Evolutionary conservation across 2,329 filamentous ascomycete species (phyloP), one percentile per base, ranked within the genome.

Genomic region (Alternaria alternata): DNA sequence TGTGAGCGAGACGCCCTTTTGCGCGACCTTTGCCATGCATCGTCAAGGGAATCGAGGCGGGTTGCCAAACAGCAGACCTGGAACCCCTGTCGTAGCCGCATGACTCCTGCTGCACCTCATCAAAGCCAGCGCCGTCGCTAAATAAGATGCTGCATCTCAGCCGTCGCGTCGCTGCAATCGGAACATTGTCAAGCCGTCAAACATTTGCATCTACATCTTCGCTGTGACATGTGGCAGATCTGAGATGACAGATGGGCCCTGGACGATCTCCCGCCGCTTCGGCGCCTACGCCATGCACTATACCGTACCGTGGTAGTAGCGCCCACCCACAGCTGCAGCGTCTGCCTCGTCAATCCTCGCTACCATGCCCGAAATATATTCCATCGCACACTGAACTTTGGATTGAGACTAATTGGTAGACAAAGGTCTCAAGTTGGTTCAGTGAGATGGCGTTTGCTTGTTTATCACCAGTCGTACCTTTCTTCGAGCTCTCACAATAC

Each of bases 71-170:
- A 46, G 20, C 41, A 36, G 32, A 14, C 32, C 11, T 30, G 28
- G 18, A 38, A 57, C 44, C 55, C 55, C 49, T 47, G 49, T 54
- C 55, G 20, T 32, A 44, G 42, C 42, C 11, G 55, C 55, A 54
- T 54, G 32, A 51, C 55, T 54, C 30, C 32, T 36, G 52, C 52
- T 46, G 39, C 52, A 54, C 32, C 41, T 54, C 42, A 54, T 47
- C 38, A 20, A 57, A 44, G 46, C 39, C 22, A 20, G 38, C 46
- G 20, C 54, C 46, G 20, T 42, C 20, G 54, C 46, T 32, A 36
- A n/a, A 49, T 38, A 30, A 24, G 9, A 36, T 36, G 20, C 39
- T 36, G 46, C 46, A 52, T 34, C 46, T 43, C 30, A 26, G 28
- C 30, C 32, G 41, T 28, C 51, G 12, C 20, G 12, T 42, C 20